Evolutionary conservation across 2,329 filamentous ascomycete genomes (phyloP), one percentile per base, ranked within the genome.

Genomic region (Calonectria multiphialidica): DNA sequence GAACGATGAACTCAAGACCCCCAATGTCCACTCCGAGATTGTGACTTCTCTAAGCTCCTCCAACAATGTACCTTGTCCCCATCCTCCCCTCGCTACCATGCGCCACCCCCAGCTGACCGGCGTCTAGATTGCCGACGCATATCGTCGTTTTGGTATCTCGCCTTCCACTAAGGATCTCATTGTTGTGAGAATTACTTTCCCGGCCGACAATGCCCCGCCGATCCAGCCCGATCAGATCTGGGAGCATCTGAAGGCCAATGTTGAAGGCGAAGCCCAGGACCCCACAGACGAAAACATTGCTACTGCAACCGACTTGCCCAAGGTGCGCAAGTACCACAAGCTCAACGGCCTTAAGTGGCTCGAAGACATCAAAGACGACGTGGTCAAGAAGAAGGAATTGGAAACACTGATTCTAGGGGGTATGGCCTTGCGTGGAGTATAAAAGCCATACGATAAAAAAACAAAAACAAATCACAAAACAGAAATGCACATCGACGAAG

Each of bases 21-120:
- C 93, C 53, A 98, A 98, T 78, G 91, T 98, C 5, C 96, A 98
- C 82, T 96, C 94, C 0, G 96, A 98, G 84, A 93, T 95, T 69
- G 95, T 98, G 35, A 93, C 93, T 76, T 92, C 91, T 4, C 86
- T 98, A 53, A 96, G 92, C 71, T 89, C 94, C 0, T 95, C 94
- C 74, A 96, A 95, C 82, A 98, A 98, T 82, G 94, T 95, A 82
- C 75, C 73, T 35, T 55, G 35, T 16, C 45, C 59, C 70, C 50
- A 44, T 50, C 6, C 47, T 18, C 50, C 8, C 23, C 37, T 15
- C 15, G 18, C 6, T 15, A 16, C 33, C 30, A 35, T 42, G 55
- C 25, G 55, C 53, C 40, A 28, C 21, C 57, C 21, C n/a, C 62
- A 63, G 55, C 72, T 72, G 61, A 76, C 74, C 57, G 57, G 5